Conservation (phyloP, 768 basidiomycete genomes). For the Boletus patriciae region DNA sequence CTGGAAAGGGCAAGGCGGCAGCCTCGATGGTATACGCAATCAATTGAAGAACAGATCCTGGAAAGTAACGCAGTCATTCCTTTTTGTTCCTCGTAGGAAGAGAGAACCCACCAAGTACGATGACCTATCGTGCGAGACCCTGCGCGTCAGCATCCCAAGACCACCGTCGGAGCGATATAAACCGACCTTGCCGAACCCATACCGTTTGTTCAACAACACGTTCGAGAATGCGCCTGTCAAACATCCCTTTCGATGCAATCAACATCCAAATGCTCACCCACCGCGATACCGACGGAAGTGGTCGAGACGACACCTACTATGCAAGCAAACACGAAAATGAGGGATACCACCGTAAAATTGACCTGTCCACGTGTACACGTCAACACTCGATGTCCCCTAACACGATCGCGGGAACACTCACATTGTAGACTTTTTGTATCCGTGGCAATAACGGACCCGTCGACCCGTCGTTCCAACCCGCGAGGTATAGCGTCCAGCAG, state of each 20-base stretch:
- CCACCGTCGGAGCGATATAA: background rate
- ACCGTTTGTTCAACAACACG: slow-evolving; percentile 27
- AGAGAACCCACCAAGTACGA: slow-evolving; percentile 25
- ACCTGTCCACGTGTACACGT: slow-evolving; percentile 28
- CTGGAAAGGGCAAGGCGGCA: slow-evolving; percentile 46
- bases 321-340: slow-evolving; percentile 45
- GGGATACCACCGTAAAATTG: slow-evolving; percentile 40
- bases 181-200: slow-evolving; percentile 37
- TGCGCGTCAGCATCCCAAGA: background rate
- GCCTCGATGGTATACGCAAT: slow-evolving; percentile 38
- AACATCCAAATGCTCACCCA: background rate
- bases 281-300: too few relatives aligned
- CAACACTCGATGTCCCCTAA: background rate
- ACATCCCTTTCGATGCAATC: slow-evolving; percentile 28
- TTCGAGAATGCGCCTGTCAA: slow-evolving; percentile 35
- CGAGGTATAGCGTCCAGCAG: slow-evolving; percentile 37
- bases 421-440: slow-evolving; percentile 39
- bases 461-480: slow-evolving; percentile 42
- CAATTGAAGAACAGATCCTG: slow-evolving; percentile 32
- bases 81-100: background rate
- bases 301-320: slow-evolving; percentile 25
- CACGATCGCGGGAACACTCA: slow-evolving; percentile 11
- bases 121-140: slow-evolving; percentile 16
- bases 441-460: slow-evolving; percentile 40
- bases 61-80: background rate